Evolutionary conservation across 345 rosid genomes (phyloP), one percentile per base, ranked within the genome.

Genomic region (Euclidium syriacum): DNA sequence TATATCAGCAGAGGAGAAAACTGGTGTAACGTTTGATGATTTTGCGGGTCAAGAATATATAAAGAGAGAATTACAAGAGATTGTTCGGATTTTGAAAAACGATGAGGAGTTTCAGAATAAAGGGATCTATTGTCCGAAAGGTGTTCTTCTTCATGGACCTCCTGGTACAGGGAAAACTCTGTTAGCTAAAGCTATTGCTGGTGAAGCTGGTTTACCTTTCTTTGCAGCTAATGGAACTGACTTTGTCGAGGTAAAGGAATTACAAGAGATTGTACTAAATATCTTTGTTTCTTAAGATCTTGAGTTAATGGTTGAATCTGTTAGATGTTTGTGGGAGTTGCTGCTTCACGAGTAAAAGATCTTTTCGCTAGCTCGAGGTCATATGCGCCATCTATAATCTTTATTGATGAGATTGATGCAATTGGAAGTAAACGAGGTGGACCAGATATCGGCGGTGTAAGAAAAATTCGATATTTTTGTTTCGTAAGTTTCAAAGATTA

Each of bases 321-420:
- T n/a, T 77, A 92, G 98, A 92, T 92, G 98, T 92, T 92, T 81
- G 96, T 86, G 70, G 98, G 98, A 4, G 95, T 92, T 54, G 95
- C 98, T 27, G 95, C 98, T 75, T 92, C 98, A 66, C 98, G 98
- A 67, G 98, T 92, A 23, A 92, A 88, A 77, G 98, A 92, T 79
- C 94, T 92, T 56, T 92, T 92, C 77, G 79, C 84, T 52, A 92
- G 84, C 72, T 86, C 98, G 47, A 81, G 98, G 59, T 92, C 98
- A 40, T 86, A 74, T 79, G 82, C 96, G 11, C 98, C 98, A 67
- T 89, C 95, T 63, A 86, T 92, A 61, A 89, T 92, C 55, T 92
- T 92, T 64, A 89, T 92, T 42, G 98, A 92, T 73, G 98, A 92
- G 79, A 92, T 92, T 58, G 96, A 92, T 79, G 98, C 98, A 58